phyloP scores from a whole-genome alignment of 805 yeast genomes.

The Candida nitratophila region DNA sequence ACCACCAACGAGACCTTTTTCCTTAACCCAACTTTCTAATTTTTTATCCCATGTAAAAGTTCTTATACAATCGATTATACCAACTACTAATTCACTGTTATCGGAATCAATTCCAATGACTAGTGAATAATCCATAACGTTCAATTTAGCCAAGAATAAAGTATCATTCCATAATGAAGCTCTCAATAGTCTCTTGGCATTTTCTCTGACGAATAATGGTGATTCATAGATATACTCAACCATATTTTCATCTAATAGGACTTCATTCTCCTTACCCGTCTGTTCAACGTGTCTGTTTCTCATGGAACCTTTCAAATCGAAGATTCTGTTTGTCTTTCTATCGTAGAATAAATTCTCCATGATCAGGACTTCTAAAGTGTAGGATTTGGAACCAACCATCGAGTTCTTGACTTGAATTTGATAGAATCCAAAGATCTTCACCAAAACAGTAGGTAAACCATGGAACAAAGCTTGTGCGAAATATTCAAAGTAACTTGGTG shows the following conservation, averaged over 20 bases:
- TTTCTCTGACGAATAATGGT: slow-evolving; percentile 89
- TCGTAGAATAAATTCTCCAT: slow-evolving; percentile 95
- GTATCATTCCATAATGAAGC: slow-evolving; percentile 96
- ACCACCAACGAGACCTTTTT: slow-evolving; percentile 75
- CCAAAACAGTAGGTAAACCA: slow-evolving; percentile 89
- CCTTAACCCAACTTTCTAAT: slow-evolving; percentile 97
- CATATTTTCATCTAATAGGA: slow-evolving; percentile 93
- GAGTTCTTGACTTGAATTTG: slow-evolving; percentile 86
- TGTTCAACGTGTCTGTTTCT: slow-evolving; percentile 93
- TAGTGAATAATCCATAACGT: slow-evolving; percentile 96
- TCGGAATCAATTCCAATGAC: slow-evolving; percentile 84
- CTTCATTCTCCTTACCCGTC: slow-evolving; percentile 94
- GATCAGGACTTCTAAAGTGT: slow-evolving; percentile 84
- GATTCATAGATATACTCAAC: slow-evolving; percentile 95
- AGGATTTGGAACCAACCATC: slow-evolving; percentile 56
- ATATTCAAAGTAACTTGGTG: slow-evolving; percentile 94
- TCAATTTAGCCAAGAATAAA: slow-evolving; percentile 88
- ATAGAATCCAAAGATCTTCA: slow-evolving; percentile 92
- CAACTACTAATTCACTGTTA: slow-evolving; percentile 71
- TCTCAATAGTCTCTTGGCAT: slow-evolving; percentile 75
- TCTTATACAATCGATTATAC: slow-evolving; percentile 88
- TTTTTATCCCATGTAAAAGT: slow-evolving; percentile 99
- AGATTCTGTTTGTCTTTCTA: slow-evolving; percentile 72
- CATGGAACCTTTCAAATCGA: slow-evolving; percentile 97
- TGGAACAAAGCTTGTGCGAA: slow-evolving; percentile 94